Percentiles rank a stretch among this genome's conserved stretches.
These are phyloP conservation scores for Dactylellina sp. DNA, from an alignment of 2,329 filamentous ascomycete genomes.

Conservation along the genomic window DNA sequence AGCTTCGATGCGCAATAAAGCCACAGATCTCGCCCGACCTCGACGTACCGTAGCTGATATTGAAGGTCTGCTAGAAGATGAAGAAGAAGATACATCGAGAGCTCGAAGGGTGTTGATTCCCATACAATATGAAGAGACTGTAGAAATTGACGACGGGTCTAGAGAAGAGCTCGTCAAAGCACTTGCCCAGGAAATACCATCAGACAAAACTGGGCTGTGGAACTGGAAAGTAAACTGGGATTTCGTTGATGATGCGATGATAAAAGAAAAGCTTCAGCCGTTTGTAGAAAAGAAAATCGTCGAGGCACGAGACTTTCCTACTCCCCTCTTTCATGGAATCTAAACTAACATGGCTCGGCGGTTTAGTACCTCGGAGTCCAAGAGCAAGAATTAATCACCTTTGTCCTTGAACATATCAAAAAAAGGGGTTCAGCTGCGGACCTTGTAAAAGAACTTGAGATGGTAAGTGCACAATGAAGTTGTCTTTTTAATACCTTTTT, in stretches of 20 bases:
- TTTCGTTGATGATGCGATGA: conserved; percentile 81
- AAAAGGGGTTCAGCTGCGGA: conserved; percentile 80
- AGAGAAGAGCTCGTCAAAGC: conserved; percentile 79
- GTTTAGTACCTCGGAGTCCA: conserved; percentile 85
- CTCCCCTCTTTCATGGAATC: neutral
- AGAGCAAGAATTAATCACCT: conserved; percentile 93
- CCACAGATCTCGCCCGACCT: conserved; percentile 67
- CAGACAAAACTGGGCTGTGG: conserved; percentile 87
- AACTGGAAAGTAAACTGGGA: conserved; percentile 94
- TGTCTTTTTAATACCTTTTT: conserved; percentile 24
- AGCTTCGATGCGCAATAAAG: conserved; percentile 81
- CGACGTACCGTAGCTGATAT: conserved; percentile 91
- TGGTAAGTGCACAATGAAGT: conserved; percentile 74
- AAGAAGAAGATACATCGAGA: conserved; percentile 80
- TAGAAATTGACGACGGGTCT: conserved; percentile 84
- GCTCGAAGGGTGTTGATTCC: conserved; percentile 81
- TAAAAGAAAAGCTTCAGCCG: conserved; percentile 86
- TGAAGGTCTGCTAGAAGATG: conserved; percentile 92
- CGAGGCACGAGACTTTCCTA: conserved; percentile 66
- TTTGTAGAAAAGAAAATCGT: conserved; percentile 99
- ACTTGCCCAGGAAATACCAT: conserved; percentile 89
- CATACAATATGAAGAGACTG: conserved; percentile 80
- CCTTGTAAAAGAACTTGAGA: conserved; percentile 84
- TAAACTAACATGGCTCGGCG: neutral
- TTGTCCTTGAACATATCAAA: conserved; percentile 87